phyloP scores from a whole-genome alignment of 2,329 filamentous ascomycete genomes.

The Curvularia lunata region DNA sequence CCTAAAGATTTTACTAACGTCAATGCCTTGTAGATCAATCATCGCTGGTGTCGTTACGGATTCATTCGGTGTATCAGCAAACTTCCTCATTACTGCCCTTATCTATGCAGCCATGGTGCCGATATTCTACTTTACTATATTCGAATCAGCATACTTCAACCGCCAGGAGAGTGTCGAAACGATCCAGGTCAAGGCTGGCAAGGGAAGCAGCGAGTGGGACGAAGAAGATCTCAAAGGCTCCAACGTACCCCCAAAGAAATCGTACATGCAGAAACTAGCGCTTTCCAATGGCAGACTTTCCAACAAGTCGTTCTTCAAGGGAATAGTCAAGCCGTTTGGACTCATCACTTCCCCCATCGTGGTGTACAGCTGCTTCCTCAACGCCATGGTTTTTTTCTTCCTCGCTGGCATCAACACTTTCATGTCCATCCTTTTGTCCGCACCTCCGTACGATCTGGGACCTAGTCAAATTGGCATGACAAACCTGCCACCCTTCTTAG shows the following conservation, averaged over 20 bases:
- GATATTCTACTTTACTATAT: constrained; percentile 18
- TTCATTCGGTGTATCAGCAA: constrained; percentile 14
- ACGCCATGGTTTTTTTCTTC: constrained; percentile 16
- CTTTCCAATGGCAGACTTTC: constrained; percentile 15
- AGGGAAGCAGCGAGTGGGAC: constrained; percentile 13
- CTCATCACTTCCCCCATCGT: constrained; percentile 19
- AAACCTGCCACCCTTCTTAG: constrained; percentile 19
- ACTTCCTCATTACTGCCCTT: constrained; percentile 18
- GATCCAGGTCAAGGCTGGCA: constrained; percentile 9
- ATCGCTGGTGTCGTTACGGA: constrained; percentile 21
- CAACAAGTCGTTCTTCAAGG: constrained; percentile 20
- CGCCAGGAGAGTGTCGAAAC: constrained; percentile 9
- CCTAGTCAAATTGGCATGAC: constrained; percentile 22
- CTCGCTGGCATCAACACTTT: constrained; percentile 19
- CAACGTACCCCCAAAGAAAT: constrained; percentile 1
- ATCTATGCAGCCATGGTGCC: constrained; percentile 16
- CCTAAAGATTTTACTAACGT: neutral
- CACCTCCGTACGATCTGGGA: constrained; percentile 18
- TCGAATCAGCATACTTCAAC: constrained; percentile 21
- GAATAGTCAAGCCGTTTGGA: constrained; percentile 18
- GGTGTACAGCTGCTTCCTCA: constrained; percentile 23
- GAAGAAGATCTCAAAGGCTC: constrained; percentile 16
- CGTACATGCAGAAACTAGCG: constrained; percentile 13
- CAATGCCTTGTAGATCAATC: neutral
- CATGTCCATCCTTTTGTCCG: constrained; percentile 20